Evolutionary conservation across 345 rosid species (phyloP).

Genomic region (Leavenworthia alabamica): DNA sequence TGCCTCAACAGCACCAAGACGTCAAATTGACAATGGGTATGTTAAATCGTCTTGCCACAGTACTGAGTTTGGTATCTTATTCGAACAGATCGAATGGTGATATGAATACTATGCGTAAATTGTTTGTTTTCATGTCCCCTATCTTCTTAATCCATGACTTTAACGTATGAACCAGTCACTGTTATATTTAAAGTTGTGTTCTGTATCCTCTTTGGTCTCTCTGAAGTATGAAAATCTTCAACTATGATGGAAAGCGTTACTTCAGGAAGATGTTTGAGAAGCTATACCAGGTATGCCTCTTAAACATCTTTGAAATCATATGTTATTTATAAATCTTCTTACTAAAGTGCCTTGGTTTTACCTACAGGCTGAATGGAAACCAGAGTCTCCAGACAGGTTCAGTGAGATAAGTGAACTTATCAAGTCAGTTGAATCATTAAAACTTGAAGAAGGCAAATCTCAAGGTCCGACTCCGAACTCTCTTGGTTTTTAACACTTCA

Average conservation of each 20-base stretch:
- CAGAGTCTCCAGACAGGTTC: conserved; percentile 64
- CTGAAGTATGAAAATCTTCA: conserved; percentile 80
- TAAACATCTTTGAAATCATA: neutral
- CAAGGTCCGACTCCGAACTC: no score
- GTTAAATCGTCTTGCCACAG: conserved; percentile 10
- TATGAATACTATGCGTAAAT: conserved; percentile 1
- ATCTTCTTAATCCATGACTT: no score
- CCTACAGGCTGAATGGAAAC: conserved; percentile 87
- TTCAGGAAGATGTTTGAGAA: conserved; percentile 79
- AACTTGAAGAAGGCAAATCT: conserved; percentile 50
- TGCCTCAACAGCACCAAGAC: conserved; percentile 96
- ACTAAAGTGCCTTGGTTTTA: neutral
- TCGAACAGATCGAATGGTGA: neutral
- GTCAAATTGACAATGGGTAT: conserved; percentile 91
- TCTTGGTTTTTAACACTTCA: no score
- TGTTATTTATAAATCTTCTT: neutral
- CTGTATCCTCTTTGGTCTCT: neutral
- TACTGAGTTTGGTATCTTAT: neutral
- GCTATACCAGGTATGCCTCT: conserved; percentile 67
- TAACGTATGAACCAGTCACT: neutral
- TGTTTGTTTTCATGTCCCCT: no score
- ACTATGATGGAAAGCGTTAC: conserved; percentile 64
- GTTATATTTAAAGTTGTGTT: no score
- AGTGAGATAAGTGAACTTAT: conserved; percentile 63
- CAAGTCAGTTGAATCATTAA: conserved; percentile 55